These are phyloP conservation scores for Erythrobasidium yunnanense DNA, from an alignment of 768 basidiomycete species.

Conservation along the genomic window DNA sequence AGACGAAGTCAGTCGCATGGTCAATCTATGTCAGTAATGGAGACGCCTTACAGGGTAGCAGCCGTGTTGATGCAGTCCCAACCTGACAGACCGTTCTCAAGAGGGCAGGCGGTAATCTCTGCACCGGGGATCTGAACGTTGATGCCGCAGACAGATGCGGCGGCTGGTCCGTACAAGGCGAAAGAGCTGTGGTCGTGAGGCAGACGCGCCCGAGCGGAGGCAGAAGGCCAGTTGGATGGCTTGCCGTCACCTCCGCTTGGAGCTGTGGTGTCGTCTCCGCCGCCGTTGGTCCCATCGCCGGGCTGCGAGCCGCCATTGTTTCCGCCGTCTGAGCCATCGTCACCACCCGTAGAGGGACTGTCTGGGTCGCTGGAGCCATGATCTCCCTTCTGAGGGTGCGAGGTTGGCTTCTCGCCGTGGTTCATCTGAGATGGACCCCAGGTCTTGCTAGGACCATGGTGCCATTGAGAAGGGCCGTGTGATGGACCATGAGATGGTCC, in stretches of 20 bases:
- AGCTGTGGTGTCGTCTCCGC: not conserved
- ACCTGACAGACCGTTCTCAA: slow-evolving; percentile 2
- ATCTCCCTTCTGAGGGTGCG: not conserved
- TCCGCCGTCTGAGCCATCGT: not conserved
- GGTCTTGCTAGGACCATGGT: not conserved
- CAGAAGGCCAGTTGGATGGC: not conserved
- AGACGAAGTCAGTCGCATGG: too few species aligned
- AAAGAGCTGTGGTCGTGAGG: not conserved
- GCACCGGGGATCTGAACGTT: slow-evolving; percentile 17
- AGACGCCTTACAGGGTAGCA: slow-evolving; percentile 25
- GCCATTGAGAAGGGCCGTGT: not conserved
- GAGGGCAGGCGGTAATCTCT: slow-evolving; percentile 23
- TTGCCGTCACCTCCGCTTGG: not conserved
- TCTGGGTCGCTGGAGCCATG: not conserved
- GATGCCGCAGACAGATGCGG: slow-evolving; percentile 23
- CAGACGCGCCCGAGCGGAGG: slow-evolving; percentile 23
- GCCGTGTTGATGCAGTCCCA: slow-evolving; percentile 26
- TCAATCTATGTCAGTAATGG: too few species aligned
- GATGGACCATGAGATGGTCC: not conserved
- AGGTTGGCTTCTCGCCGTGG: not conserved
- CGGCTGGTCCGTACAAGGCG: slow-evolving; percentile 21
- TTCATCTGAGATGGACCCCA: slow-evolving; percentile 14
- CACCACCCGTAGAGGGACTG: not conserved
- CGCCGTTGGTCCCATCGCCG: not conserved
- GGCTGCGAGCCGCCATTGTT: not conserved